Evolutionary conservation across 2,329 filamentous ascomycete species (phyloP).

Genomic region (Ophiocordyceps unilateralis): DNA sequence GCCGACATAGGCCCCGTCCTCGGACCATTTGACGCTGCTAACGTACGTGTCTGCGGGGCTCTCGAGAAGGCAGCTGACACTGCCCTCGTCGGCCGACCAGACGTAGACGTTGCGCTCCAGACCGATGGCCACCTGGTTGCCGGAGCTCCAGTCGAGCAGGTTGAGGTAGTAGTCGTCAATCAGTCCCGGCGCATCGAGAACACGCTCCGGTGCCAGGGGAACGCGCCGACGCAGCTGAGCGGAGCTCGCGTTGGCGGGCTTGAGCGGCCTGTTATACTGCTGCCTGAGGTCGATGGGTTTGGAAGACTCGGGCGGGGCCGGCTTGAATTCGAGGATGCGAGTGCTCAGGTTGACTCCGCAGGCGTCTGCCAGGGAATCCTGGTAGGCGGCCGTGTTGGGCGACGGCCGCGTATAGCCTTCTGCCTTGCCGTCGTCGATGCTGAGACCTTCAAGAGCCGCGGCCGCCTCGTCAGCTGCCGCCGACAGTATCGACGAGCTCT

Average conservation of each 20-base stretch:
- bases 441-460: constrained; percentile 64
- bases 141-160: constrained; percentile 92
- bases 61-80: constrained; percentile 78
- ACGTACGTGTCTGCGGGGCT: constrained; percentile 83
- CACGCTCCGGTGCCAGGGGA: constrained; percentile 85
- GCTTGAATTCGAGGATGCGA: constrained; percentile 96
- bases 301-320: constrained; percentile 89
- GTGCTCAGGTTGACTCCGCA: constrained; percentile 89
- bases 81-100: constrained; percentile 90
- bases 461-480: constrained; percentile 66
- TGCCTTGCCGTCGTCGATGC: constrained; percentile 52
- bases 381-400: constrained; percentile 77
- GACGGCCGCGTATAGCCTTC: constrained; percentile 59
- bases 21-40: constrained; percentile 97
- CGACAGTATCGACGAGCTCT: constrained; percentile 61
- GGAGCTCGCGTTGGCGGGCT: constrained; percentile 52
- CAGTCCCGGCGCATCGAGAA: constrained; percentile 86
- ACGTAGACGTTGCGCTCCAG: constrained; percentile 95
- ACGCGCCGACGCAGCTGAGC: constrained; percentile 85
- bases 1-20: constrained; percentile 88
- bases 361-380: constrained; percentile 76
- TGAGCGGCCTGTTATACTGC: constrained; percentile 94
- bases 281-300: constrained; percentile 95
- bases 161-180: constrained; percentile 99
- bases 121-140: constrained; percentile 95